phyloP scores from a whole-genome alignment of 2,329 filamentous ascomycete genomes.

The Phaeoacremonium minimum region DNA sequence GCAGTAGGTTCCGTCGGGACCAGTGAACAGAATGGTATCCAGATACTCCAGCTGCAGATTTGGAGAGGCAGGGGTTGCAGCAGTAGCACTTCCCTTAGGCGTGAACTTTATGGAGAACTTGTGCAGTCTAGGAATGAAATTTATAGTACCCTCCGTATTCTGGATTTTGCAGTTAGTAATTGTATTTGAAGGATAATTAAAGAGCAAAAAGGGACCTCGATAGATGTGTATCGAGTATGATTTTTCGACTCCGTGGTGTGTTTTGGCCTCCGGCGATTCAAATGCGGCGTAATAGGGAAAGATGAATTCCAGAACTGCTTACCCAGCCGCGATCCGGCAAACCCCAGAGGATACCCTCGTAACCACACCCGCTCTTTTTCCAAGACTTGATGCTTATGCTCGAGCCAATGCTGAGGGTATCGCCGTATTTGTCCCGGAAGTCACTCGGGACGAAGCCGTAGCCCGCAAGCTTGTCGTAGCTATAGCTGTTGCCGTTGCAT shows the following conservation, averaged over 20 bases:
- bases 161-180: not conserved
- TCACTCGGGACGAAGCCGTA: slow-evolving; percentile 58
- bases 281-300: too few species aligned
- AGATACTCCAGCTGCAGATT: slow-evolving; percentile 61
- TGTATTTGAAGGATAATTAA: too few species aligned
- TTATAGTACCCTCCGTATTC: slow-evolving; percentile 69
- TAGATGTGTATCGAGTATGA: too few species aligned
- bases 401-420: slow-evolving; percentile 65
- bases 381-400: slow-evolving; percentile 60
- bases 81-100: slow-evolving; percentile 44
- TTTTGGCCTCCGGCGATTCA: too few species aligned
- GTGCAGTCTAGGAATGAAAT: slow-evolving; percentile 65
- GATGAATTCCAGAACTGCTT: too few species aligned
- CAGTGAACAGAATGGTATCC: slow-evolving; percentile 61
- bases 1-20: slow-evolving; percentile 55
- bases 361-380: slow-evolving; percentile 48
- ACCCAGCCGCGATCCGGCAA: slow-evolving; percentile 67
- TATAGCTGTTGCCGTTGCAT: slow-evolving; percentile 58
- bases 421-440: slow-evolving; percentile 61
- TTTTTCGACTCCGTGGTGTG: too few species aligned
- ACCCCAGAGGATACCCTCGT: slow-evolving; percentile 58
- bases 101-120: slow-evolving; percentile 60
- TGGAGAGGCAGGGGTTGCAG: slow-evolving; percentile 45
- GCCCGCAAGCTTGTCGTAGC: slow-evolving; percentile 64
- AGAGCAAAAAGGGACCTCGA: too few species aligned